Base-by-base conservation (phyloP, 768 basidiomycete genomes). In the Pulveroboletus sp. region DNA sequence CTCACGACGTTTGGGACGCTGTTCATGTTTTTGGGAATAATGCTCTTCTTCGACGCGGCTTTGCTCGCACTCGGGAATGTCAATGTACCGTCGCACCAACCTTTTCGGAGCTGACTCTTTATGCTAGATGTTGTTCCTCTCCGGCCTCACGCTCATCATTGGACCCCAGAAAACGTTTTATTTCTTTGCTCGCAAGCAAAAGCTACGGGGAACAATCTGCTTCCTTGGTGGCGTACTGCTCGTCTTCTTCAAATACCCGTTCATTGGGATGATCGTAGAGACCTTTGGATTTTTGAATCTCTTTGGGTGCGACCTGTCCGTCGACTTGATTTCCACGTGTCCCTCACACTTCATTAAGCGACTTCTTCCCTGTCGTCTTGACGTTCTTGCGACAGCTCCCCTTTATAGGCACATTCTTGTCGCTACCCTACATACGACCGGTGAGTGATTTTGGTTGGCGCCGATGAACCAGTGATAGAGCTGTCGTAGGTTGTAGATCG, bases 361-460 rank as follows among this genome's bases (percentile, higher is more conserved):
- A 97, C 71, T 99, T 99, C 77, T 98, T 98, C 81, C 97, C 97
- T 6, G 97, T 98, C 51, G 87, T 99, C 47, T 75, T 99, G 42
- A 94, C 92, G n/a, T 97, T 98, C 77, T 71, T 98, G 54, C 80
- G 94, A 47, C 95, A 97, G 71, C 66, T 98, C 39, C 95, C 97
- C 5, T 84, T 97, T 55, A 78, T 99, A 48, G 95, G 97, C 23
- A 90, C 84, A 0, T 68, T 90, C 53, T 70, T 99, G 40, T 87
- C 88, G 5, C 63, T 98, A 54, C 94, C 97, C 1, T 94, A 90
- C 64, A 84, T 98, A 60, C 76, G 89, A 62, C 76, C 78, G 47
- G 95, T 97, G 64, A 71, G 82, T 56, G 19, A 17, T 25, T 6
- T 13, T 21, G 1, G 5, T 4, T 2, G 1, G n/a, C 14, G 13